Base-by-base conservation (phyloP, 1,139 yeast genomes). In the Magnusiomyces ingens region DNA sequence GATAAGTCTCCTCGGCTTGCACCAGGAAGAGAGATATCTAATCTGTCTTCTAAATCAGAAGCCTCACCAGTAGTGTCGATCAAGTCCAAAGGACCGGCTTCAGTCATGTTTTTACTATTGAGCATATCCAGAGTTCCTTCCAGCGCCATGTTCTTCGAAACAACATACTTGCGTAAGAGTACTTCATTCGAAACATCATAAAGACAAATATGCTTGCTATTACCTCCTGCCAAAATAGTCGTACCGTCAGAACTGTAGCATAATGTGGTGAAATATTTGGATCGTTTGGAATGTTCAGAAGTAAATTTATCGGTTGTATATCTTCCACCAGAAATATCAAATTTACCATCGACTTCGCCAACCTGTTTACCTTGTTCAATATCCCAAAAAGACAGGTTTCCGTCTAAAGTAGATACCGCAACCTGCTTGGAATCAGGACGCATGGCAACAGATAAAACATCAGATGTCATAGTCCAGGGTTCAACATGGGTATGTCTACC, bases 391-490 rank as follows among this genome's bases (percentile, higher is more conserved):
- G 88, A 71, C 22, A 93, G 75, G 65, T 88, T 90, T 2, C 99
- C 99, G 67, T 87, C 95, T 62, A 93, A 76, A 0, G 98, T 85
- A 37, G 94, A 78, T 1, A 87, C 95, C 0, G 96, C 95, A 49
- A 94, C 77, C 65, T 87, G 88, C 65, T 88, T 85, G 21, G 96
- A 89, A 67, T 93, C 98, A 0, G 97, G 97, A 64, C 96, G 79
- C 79, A 93, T 80, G 1, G 89, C 79, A 45, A 94, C 75, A 37
- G 90, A 77, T 59, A 93, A 75, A n/a, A 89, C 96, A 67, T 93
- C 99, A 41, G 93, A 80, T 56, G 78, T 80, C 35, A 89, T 80
- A 63, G 86, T 90, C 62, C 93, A 80, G 3, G 99, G 98, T 69
- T 93, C 99, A 49, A 88, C 95, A 49, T 82, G 83, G 0, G 89